Base-by-base conservation (phyloP, 345 rosid genomes). In the Eucalyptus regnans region DNA sequence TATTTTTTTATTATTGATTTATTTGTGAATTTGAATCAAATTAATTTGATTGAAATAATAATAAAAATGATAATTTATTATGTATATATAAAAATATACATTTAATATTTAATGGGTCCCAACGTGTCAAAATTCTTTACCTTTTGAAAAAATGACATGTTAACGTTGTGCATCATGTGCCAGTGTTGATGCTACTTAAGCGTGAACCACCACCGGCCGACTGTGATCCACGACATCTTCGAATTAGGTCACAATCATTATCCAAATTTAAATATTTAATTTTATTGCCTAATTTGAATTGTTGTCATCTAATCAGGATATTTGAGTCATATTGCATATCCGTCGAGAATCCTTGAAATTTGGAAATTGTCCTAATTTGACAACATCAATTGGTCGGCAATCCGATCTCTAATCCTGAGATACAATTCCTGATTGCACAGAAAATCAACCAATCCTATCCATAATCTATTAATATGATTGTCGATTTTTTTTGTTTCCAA, bases 51-150 rank as follows among this genome's bases (percentile, higher is more conserved):
- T 18, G 58, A 52, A 3, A 52, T 52, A 52, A 3, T 52, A 52
- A 52, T 18, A 17, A 17, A 7, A 7, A 52, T 52, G 0, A 3
- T 52, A 52, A 7, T 7, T 52, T 52, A 18, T 52, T 52, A 52
- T 52, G 0, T 18, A 16, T 16, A 6, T 15, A 7, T 17, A 52
- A 0, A 52, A 2, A 16, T 18, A 1, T 52, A 17, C 0, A 17
- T 7, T 3, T 52, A 52, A 52, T 52, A 52, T 52, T 7, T 9
- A 18, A 52, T 0, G 23, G 56, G 4, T 52, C 0, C 9, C 2
- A 52, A 52, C 0, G 0, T 18, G 4, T 52, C 0, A 0, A 52
- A 52, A 18, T 52, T 52, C 0, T 52, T 52, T 18, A 52, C 18
- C 7, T 52, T 52, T 52, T 52, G 2, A 52, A 52, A 52, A 52